A percentile compares a stretch with the other conserved stretches of the same genome.
These are phyloP conservation scores for Aureobasidium sp. DNA, from an alignment of 2,329 filamentous ascomycete genomes.

Conservation along the genomic window DNA sequence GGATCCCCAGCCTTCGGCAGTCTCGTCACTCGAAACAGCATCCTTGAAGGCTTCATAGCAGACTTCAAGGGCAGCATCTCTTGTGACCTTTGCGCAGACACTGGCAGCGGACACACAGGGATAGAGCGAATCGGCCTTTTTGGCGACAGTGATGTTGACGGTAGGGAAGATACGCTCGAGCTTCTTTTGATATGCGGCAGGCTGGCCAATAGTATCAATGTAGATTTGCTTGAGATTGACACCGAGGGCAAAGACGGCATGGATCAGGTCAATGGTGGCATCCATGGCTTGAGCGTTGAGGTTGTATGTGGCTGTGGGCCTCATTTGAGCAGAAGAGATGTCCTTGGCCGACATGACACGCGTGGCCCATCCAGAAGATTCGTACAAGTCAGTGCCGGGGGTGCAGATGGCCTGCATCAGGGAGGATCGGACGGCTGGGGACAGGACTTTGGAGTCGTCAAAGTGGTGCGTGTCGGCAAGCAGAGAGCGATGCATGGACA, in stretches of 20 bases:
- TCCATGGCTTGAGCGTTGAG: slow-evolving; percentile 95
- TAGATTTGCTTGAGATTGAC: slow-evolving; percentile 86
- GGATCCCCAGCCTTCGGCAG: slow-evolving; percentile 65
- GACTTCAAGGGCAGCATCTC: slow-evolving; percentile 80
- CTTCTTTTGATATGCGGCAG: slow-evolving; percentile 74
- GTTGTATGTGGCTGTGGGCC: slow-evolving; percentile 62
- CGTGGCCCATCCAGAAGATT: slow-evolving; percentile 76
- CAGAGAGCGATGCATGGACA: slow-evolving; percentile 60
- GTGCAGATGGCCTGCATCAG: slow-evolving; percentile 70
- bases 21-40: slow-evolving; percentile 27
- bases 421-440: slow-evolving; percentile 65
- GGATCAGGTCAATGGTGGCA: slow-evolving; percentile 76
- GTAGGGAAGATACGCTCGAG: slow-evolving; percentile 79
- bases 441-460: slow-evolving; percentile 91
- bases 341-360: slow-evolving; percentile 74
- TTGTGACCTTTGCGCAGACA: slow-evolving; percentile 91
- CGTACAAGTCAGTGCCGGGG: slow-evolving; percentile 48
- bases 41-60: slow-evolving; percentile 54
- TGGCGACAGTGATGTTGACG: slow-evolving; percentile 43
- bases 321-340: slow-evolving; percentile 73
- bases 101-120: slow-evolving; percentile 90
- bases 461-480: slow-evolving; percentile 77
- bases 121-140: slow-evolving; percentile 86
- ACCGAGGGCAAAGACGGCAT: slow-evolving; percentile 65
- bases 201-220: slow-evolving; percentile 88